Evolutionary conservation across 805 yeast species (phyloP).

Genomic region (Cyberlindnera misumaiensis): DNA sequence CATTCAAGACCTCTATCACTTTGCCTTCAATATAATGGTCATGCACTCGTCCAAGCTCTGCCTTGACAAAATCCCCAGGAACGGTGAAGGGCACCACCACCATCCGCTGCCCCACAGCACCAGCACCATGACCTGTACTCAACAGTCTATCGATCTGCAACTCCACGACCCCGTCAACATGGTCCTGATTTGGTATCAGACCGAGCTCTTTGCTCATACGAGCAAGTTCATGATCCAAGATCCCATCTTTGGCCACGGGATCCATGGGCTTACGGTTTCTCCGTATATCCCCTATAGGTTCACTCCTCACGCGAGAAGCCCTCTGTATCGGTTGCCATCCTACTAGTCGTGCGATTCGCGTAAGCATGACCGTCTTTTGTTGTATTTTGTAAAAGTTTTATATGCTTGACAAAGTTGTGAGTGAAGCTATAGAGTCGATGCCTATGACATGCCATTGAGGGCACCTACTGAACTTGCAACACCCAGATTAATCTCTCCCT

Average conservation of each 20-base stretch:
- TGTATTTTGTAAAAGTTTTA: no score
- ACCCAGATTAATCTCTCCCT: constrained; percentile 1
- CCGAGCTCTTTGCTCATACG: not conserved
- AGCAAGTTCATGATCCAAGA: constrained; percentile 6
- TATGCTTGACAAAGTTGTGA: constrained; percentile 12
- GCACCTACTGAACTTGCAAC: constrained; percentile 18
- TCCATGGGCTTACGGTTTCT: constrained; percentile 1
- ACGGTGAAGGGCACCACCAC: constrained; percentile 77
- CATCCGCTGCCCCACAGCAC: constrained; percentile 29
- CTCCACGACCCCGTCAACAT: constrained; percentile 1
- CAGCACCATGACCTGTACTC: constrained; percentile 74
- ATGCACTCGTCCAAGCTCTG: constrained; percentile 68
- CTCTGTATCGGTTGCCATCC: not conserved
- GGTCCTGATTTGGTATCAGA: constrained; percentile 4
- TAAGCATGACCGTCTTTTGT: no score
- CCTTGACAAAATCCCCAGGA: constrained; percentile 71
- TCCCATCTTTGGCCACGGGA: constrained; percentile 6
- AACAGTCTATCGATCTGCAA: constrained; percentile 33
- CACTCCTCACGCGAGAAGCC: not conserved
- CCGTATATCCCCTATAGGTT: not conserved
- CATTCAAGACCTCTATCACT: constrained; percentile 40
- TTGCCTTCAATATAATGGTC: constrained; percentile 70
- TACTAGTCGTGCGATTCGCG: no score
- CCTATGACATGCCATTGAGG: not conserved
- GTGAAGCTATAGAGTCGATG: constrained; percentile 16